Percentiles rank a stretch among this genome's conserved stretches.
phyloP scores from a whole-genome alignment of 148 eudicot species.

The Silene conica region DNA sequence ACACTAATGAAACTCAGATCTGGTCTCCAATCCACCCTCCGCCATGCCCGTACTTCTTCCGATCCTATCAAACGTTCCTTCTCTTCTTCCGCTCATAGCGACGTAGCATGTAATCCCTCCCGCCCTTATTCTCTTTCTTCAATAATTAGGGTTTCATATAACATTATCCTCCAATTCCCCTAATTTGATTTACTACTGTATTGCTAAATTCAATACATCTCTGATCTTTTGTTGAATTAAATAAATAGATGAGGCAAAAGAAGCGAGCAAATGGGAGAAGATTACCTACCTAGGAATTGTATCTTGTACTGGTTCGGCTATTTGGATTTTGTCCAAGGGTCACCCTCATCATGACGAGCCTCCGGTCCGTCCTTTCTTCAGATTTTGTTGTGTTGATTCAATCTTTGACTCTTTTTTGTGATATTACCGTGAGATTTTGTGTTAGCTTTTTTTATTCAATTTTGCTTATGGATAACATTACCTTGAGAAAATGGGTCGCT shows the following conservation, averaged over 20 bases:
- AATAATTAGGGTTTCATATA: background rate
- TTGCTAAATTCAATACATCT: background rate
- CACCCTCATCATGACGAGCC: constrained; percentile 64
- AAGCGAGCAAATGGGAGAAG: constrained; percentile 82
- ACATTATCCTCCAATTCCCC: background rate
- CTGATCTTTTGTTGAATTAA: background rate
- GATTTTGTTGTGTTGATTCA: background rate
- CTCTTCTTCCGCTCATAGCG: constrained; percentile 38
- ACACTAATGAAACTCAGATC: constrained; percentile 47
- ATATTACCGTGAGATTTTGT: background rate
- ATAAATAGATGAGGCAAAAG: constrained; percentile 62
- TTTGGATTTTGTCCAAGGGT: constrained; percentile 51
- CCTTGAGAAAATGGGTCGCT: no score
- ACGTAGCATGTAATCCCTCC: constrained; percentile 26
- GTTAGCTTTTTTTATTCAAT: no score
- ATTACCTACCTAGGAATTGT: constrained; percentile 53
- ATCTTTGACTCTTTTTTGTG: background rate
- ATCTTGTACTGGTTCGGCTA: constrained; percentile 44
- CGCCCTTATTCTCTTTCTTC: background rate
- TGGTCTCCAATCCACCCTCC: constrained; percentile 43
- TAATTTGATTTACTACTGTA: background rate
- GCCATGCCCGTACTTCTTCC: constrained; percentile 33
- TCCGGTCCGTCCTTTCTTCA: constrained; percentile 45
- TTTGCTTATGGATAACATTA: no score
- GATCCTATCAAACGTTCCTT: constrained; percentile 39